phyloP scores from a whole-genome alignment of 257 asterid genomes.

The Buddleja alternifolia region DNA sequence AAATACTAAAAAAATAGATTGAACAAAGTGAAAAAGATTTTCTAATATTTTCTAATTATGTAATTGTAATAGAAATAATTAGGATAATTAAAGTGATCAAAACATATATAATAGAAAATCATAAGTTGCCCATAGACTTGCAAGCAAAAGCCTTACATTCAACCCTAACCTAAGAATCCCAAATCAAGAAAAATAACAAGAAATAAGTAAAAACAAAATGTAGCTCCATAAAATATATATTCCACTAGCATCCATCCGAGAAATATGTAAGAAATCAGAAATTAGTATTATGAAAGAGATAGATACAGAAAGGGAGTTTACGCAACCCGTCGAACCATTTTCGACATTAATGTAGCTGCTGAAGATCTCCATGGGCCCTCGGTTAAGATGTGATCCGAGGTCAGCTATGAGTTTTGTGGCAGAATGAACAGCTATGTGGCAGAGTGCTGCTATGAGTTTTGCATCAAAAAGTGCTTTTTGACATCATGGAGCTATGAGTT shows the following conservation, averaged over 20 bases:
- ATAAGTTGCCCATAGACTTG: no score
- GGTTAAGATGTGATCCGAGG: no score
- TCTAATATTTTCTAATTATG: no score
- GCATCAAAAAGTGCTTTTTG: no score
- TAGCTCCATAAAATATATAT: not conserved
- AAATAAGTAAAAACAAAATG: not conserved
- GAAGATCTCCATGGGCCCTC: no score
- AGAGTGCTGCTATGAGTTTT: no score
- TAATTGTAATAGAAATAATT: not conserved
- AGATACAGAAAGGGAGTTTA: slow-evolving; percentile 27
- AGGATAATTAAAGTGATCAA: not conserved
- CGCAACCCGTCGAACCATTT: no score
- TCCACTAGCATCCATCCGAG: not conserved
- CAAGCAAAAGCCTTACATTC: slow-evolving; percentile 23
- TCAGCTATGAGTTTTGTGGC: no score
- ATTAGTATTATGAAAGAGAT: not conserved
- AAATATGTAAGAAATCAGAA: no score
- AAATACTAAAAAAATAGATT: not conserved
- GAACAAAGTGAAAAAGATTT: slow-evolving; percentile 21
- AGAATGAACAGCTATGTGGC: no score
- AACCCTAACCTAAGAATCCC: slow-evolving; percentile 21
- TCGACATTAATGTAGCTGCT: no score
- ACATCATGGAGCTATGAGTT: no score
- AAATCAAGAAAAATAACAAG: not conserved
- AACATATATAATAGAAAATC: not conserved